Base-by-base conservation (phyloP, 2,329 filamentous ascomycete genomes). In the Eutypella sp. region DNA sequence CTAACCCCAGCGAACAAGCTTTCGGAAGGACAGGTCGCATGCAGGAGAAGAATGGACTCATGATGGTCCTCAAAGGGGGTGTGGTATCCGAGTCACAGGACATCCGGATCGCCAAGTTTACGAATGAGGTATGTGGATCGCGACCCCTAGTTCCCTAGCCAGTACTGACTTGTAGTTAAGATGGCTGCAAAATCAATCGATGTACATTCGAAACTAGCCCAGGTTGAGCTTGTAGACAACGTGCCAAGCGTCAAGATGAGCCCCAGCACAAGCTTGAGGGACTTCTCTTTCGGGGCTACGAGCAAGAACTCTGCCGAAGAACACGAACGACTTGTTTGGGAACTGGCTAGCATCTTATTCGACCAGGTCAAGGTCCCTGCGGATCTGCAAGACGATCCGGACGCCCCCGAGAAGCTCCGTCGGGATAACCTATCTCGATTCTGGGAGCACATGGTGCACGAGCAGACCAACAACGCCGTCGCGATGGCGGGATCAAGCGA, bases 321-420 rank as follows among this genome's bases (percentile, higher is more conserved):
- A 18, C 80, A 89, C 47, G 89, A 95, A 66, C 81, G 82, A 58
- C 74, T 82, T 13, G 82, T 93, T 1, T 99, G 95, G 93, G 79
- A 89, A 49, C 74, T 99, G 29, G 85, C 89, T 1, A 87, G 87
- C 47, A 84, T 96, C 31, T 76, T 99, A 3, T 99, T 96, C 59
- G 90, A 96, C 53, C 74, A 82, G n/a, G 51, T 81, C 10, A 70
- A 70, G 15, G 61, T 76, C 24, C 66, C 71, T 2, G 47, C 65
- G 3, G 69, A 74, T 11, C 58, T 73, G 8, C 57, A 70, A 25
- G 52, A 61, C 23, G 55, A 59, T 33, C 55, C 61, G 1, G 56
- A 70, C 10, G 59, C 66, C 1, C 57, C 63, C 5, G 64, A 71
- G 29, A 60, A 63, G 36, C 39, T 69, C 18, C 76, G 81, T 29